Percentiles rank a stretch among this genome's conserved stretches.
Evolutionary conservation across 2,329 filamentous ascomycete genomes (phyloP).

Genomic region (Venturia asperata): DNA sequence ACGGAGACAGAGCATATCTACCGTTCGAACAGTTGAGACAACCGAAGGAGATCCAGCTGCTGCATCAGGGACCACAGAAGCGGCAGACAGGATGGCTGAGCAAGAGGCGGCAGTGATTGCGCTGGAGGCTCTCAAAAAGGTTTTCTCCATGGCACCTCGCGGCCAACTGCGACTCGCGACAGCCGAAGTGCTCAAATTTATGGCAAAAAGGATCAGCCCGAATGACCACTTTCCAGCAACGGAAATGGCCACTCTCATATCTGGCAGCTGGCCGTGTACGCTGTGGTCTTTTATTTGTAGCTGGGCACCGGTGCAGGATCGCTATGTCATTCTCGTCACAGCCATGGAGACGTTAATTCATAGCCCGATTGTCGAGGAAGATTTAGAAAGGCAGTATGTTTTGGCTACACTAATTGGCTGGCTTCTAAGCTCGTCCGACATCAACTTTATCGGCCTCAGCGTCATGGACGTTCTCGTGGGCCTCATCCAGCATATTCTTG

Average conservation of each 20-base stretch:
- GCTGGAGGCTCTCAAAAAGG: conserved; percentile 75
- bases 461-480: conserved; percentile 91
- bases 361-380: conserved; percentile 61
- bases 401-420: conserved; percentile 73
- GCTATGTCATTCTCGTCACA: conserved; percentile 81
- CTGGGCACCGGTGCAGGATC: conserved; percentile 91
- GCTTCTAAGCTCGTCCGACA: conserved; percentile 67
- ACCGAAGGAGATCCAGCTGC: conserved; percentile 53
- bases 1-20: conserved; percentile 71
- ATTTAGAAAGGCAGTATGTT: conserved; percentile 65
- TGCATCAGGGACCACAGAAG: conserved; percentile 71
- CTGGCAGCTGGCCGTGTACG: conserved; percentile 70
- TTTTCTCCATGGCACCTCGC: conserved; percentile 76
- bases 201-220: conserved; percentile 38
- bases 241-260: conserved; percentile 38
- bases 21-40: conserved; percentile 64
- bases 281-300: conserved; percentile 72
- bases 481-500: conserved; percentile 74
- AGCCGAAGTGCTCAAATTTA: conserved; percentile 64
- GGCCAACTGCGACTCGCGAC: conserved; percentile 76
- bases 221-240: conserved; percentile 24
- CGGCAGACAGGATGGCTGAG: conserved; percentile 84
- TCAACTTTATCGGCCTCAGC: conserved; percentile 91
- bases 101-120: conserved; percentile 81
- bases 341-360: conserved; percentile 68